Conservation (phyloP, 1,284 basidiomycete species). For the Coriolopsis trogii region DNA sequence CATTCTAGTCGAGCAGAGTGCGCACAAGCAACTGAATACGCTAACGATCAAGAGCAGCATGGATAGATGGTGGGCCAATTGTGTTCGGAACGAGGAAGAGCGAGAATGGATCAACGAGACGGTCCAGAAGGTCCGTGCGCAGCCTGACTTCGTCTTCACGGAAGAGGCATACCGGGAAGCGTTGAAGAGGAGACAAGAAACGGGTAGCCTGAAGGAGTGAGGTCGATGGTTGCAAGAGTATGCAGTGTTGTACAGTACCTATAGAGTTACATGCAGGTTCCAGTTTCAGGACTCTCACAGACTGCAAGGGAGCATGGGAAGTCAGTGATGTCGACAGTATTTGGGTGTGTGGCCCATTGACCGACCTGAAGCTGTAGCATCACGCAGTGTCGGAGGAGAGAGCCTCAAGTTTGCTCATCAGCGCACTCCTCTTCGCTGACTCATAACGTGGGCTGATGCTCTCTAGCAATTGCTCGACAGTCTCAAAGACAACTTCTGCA, state of each 20-base stretch:
- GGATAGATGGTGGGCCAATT: slow-evolving; percentile 80
- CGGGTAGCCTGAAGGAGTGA: slow-evolving; percentile 24
- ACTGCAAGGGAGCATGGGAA: too few species aligned
- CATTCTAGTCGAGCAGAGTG: slow-evolving; percentile 71
- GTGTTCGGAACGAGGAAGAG: slow-evolving; percentile 62
- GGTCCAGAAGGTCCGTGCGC: slow-evolving; percentile 50
- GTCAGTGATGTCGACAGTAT: too few species aligned
- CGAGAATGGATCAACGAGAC: slow-evolving; percentile 54
- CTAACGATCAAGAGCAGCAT: slow-evolving; percentile 58
- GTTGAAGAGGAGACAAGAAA: slow-evolving; percentile 43
- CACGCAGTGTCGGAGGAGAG: slow-evolving; percentile 27
- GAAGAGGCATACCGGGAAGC: slow-evolving; percentile 55
- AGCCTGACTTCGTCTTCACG: slow-evolving; percentile 51
- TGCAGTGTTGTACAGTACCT: neutral
- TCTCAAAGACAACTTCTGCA: slow-evolving; percentile 46
- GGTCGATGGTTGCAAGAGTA: neutral
- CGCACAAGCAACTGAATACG: slow-evolving; percentile 53
- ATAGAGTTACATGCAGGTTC: too few species aligned
- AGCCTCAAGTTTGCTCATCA: slow-evolving; percentile 51
- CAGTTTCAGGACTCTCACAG: too few species aligned
- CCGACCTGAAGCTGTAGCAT: too few species aligned
- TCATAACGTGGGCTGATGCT: slow-evolving; percentile 52
- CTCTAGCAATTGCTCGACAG: slow-evolving; percentile 57
- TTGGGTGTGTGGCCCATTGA: too few species aligned
- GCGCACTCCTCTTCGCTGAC: slow-evolving; percentile 45